phyloP scores from a whole-genome alignment of 2,329 filamentous ascomycete species.

The Talaromyces sp. region DNA sequence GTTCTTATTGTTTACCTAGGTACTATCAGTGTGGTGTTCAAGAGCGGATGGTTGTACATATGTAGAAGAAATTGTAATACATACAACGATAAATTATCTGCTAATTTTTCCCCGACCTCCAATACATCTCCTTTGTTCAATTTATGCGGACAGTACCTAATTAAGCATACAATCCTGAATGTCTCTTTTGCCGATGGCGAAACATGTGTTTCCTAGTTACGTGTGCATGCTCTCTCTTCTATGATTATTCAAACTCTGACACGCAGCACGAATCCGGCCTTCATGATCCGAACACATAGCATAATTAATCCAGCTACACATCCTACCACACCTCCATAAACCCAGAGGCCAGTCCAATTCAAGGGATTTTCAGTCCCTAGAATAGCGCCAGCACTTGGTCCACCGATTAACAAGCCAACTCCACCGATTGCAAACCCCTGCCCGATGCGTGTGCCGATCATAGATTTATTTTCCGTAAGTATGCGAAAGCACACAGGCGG shows the following conservation, averaged over 20 bases:
- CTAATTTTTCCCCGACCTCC: not conserved
- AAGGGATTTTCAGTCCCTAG: conserved; percentile 29
- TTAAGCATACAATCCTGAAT: not conserved
- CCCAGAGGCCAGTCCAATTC: conserved; percentile 38
- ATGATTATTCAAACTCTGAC: not conserved
- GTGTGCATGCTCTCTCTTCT: not conserved
- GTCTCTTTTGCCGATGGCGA: not conserved
- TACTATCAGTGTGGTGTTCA: not conserved
- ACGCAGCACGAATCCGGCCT: not conserved
- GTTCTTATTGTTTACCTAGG: not conserved
- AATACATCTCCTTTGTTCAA: not conserved
- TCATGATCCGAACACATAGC: conserved; percentile 8
- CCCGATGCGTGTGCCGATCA: conserved; percentile 54
- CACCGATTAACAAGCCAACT: conserved; percentile 48
- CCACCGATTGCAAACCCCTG: conserved; percentile 48
- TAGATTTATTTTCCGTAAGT: conserved; percentile 38
- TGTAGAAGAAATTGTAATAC: not conserved
- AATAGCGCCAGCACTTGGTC: conserved; percentile 49
- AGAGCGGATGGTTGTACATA: not conserved
- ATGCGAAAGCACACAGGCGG: conserved; percentile 27
- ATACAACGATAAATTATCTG: not conserved
- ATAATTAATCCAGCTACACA: conserved; percentile 19
- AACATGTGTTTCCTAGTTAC: not conserved
- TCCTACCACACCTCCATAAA: conserved; percentile 24
- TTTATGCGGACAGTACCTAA: not conserved